Conservation (phyloP, 2,329 filamentous ascomycete genomes). For the Sphaerulina vaccinii region DNA sequence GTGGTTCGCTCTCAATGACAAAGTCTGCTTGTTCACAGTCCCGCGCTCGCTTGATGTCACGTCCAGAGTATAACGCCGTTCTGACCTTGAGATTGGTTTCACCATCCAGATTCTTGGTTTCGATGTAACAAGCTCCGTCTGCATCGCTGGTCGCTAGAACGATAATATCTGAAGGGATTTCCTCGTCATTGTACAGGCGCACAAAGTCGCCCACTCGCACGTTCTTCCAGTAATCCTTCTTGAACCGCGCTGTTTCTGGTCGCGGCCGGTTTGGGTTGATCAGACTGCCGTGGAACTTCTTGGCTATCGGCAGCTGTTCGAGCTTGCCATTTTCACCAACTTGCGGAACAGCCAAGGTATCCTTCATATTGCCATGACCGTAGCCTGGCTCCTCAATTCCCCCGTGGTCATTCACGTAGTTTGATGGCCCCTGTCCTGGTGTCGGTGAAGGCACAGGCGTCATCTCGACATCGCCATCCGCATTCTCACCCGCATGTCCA, state of each 20-base stretch:
- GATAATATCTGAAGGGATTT: constrained; percentile 89
- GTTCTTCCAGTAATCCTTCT: constrained; percentile 92
- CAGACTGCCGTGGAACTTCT: constrained; percentile 64
- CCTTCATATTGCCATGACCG: constrained; percentile 18
- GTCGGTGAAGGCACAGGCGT: constrained; percentile 85
- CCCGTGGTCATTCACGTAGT: constrained; percentile 15
- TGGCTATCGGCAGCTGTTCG: constrained; percentile 34
- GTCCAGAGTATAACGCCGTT: constrained; percentile 82
- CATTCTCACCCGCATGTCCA: constrained; percentile 40
- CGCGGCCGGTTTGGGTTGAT: constrained; percentile 68
- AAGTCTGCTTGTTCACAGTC: constrained; percentile 92
- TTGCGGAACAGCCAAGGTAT: constrained; percentile 34
- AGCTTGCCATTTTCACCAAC: constrained; percentile 24
- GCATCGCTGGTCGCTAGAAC: constrained; percentile 89
- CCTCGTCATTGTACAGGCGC: constrained; percentile 92
- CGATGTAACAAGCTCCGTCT: constrained; percentile 93
- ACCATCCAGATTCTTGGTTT: constrained; percentile 96
- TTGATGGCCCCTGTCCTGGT: constrained; percentile 50
- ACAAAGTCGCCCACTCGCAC: constrained; percentile 95
- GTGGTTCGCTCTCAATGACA: constrained; percentile 81
- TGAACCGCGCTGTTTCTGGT: constrained; percentile 76
- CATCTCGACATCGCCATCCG: constrained; percentile 80
- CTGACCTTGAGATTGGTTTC: constrained; percentile 97
- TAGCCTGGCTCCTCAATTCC: constrained; percentile 14
- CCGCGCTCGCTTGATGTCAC: constrained; percentile 77